These are phyloP conservation scores for Pseudogymnoascus sp. DNA, from an alignment of 2,329 filamentous ascomycete species.

Conservation along the genomic window DNA sequence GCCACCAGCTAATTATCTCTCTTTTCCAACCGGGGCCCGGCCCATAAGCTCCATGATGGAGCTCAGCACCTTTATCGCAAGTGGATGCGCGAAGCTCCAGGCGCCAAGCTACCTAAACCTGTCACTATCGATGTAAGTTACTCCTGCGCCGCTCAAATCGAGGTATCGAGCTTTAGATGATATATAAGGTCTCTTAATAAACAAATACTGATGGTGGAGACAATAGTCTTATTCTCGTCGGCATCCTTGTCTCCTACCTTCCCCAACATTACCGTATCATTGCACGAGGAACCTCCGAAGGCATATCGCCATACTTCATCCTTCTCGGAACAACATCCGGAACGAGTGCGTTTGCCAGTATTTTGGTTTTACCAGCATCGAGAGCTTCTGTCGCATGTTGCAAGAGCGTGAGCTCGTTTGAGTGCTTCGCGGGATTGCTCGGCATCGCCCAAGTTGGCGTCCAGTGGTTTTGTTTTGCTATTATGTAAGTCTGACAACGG, in stretches of 20 bases:
- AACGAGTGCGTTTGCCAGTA: constrained; percentile 84
- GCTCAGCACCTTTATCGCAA: constrained; percentile 16
- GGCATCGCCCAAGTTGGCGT: constrained; percentile 85
- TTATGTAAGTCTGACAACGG: constrained; percentile 57
- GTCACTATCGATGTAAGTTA: constrained; percentile 41
- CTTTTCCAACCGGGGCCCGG: not conserved
- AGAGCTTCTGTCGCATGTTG: constrained; percentile 80
- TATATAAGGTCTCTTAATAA: not conserved
- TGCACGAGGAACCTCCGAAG: constrained; percentile 73
- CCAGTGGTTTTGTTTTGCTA: constrained; percentile 84
- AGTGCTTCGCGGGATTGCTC: constrained; percentile 76
- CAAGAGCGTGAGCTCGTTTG: constrained; percentile 66
- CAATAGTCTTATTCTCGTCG: constrained; percentile 60
- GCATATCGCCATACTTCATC: constrained; percentile 91
- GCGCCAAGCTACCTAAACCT: constrained; percentile 44
- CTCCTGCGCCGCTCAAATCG: not conserved
- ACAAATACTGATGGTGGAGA: constrained; percentile 13
- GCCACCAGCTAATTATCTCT: not conserved
- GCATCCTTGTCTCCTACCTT: constrained; percentile 85
- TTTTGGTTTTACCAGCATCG: constrained; percentile 77
- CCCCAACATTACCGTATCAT: constrained; percentile 94
- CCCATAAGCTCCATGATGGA: constrained; percentile 18
- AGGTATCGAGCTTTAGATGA: not conserved
- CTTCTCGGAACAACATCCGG: constrained; percentile 87
- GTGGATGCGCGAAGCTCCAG: constrained; percentile 41